Evolutionary conservation across 768 basidiomycete genomes (phyloP).

Genomic region (Austroboletus eburneus): DNA sequence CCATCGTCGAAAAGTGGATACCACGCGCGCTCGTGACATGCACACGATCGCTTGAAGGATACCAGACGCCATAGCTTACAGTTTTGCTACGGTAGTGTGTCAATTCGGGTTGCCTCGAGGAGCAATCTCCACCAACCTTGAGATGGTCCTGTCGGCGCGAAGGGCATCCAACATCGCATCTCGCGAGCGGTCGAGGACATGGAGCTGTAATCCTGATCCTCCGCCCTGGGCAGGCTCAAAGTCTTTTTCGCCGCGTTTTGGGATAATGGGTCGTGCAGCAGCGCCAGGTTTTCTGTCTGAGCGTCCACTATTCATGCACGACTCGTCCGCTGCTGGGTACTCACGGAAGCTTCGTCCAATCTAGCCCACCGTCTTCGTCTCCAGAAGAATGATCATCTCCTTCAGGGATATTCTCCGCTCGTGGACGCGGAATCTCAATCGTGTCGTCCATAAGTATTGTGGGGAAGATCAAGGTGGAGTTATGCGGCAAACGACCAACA

Average conservation of each 20-base stretch:
- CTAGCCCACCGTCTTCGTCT: conserved; percentile 73
- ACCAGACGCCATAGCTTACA: conserved; percentile 80
- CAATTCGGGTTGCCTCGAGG: not conserved
- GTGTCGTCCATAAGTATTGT: conserved; percentile 72
- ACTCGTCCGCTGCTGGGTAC: conserved; percentile 11
- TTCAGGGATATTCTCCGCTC: conserved; percentile 12
- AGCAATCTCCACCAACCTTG: conserved; percentile 48
- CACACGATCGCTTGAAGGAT: conserved; percentile 57
- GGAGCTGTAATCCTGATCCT: conserved; percentile 73
- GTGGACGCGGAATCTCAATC: conserved; percentile 41
- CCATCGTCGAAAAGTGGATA: conserved; percentile 78
- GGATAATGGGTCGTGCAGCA: conserved; percentile 66
- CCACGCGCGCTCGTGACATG: conserved; percentile 74
- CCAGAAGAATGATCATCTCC: conserved; percentile 52
- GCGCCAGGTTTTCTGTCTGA: conserved; percentile 20
- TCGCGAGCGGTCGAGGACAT: conserved; percentile 75
- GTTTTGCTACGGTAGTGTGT: conserved; percentile 49
- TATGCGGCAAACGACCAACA: too few relatives aligned
- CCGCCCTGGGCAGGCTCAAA: conserved; percentile 74
- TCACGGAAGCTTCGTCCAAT: conserved; percentile 78
- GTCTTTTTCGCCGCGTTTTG: conserved; percentile 96
- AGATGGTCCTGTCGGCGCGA: conserved; percentile 65
- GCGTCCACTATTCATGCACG: conserved; percentile 3
- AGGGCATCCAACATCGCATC: conserved; percentile 86
- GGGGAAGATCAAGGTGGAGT: too few relatives aligned